Percentiles rank a stretch among this genome's conserved stretches.
phyloP scores from a whole-genome alignment of 2,329 filamentous ascomycete genomes.

The Claviceps digitariae region DNA sequence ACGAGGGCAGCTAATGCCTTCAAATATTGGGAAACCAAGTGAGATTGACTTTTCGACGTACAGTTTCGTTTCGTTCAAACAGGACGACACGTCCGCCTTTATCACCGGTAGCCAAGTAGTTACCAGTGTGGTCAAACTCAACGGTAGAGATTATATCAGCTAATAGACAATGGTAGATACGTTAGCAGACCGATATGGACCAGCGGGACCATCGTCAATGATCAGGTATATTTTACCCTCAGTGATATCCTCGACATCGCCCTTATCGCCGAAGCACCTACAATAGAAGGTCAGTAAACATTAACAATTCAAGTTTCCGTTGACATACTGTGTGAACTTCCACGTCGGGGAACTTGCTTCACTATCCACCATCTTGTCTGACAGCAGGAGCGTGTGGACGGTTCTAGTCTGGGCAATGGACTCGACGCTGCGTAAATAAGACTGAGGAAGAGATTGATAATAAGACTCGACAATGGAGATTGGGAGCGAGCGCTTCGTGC shows the following conservation, averaged over 20 bases:
- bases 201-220: constrained; percentile 4
- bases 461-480: background rate
- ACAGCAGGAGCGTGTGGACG: constrained; percentile 13
- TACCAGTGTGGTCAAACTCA: constrained; percentile 81
- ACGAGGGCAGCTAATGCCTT: background rate
- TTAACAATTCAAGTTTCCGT: constrained; percentile 2
- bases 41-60: constrained; percentile 28
- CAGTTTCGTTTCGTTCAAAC: constrained; percentile 91
- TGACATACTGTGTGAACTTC: constrained; percentile 97
- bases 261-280: constrained; percentile 99
- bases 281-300: constrained; percentile 13
- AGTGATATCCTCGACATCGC: constrained; percentile 97
- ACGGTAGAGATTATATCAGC: constrained; percentile 88
- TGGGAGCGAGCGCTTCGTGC: background rate
- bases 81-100: constrained; percentile 76
- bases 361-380: constrained; percentile 82
- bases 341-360: constrained; percentile 90
- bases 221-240: constrained; percentile 49
- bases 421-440: background rate
- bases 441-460: background rate
- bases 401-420: constrained; percentile 6
- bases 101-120: constrained; percentile 81
- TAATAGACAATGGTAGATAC: constrained; percentile 22
- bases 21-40: background rate
- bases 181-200: constrained; percentile 6